Conservation (phyloP, 129 eudicot genomes). For the Lonicera japonica region DNA sequence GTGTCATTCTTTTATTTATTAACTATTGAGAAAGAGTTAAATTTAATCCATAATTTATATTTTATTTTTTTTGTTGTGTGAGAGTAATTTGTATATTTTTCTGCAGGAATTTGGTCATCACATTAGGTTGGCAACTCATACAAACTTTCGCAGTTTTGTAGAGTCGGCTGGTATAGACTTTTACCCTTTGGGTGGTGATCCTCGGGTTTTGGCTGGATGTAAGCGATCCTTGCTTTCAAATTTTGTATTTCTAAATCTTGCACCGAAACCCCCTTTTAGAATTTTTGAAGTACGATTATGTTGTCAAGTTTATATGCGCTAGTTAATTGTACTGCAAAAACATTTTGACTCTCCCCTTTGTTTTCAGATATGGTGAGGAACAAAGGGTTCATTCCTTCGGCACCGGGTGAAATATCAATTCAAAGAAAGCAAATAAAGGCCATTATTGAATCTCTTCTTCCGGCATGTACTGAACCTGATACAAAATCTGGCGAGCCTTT, state of each 20-base stretch:
- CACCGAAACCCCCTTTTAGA: no score
- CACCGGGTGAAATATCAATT: constrained; percentile 76
- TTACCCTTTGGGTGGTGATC: constrained; percentile 98
- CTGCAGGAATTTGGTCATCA: constrained; percentile 90
- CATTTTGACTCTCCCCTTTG: constrained; percentile 6
- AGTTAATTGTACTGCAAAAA: no score
- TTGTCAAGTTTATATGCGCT: neutral
- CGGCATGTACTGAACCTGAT: constrained; percentile 90
- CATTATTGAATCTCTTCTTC: constrained; percentile 86
- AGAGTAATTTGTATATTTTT: constrained; percentile 11
- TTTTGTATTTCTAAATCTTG: neutral
- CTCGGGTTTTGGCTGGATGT: constrained; percentile 95
- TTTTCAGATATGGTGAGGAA: constrained; percentile 84
- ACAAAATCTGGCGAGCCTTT: constrained; percentile 59
- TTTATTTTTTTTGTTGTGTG: no score
- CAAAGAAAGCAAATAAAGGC: constrained; percentile 87
- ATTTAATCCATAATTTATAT: neutral
- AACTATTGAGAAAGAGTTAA: neutral
- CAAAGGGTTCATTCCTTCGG: constrained; percentile 89
- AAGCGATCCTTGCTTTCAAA: constrained; percentile 32
- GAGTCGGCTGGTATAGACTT: constrained; percentile 92
- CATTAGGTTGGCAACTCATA: constrained; percentile 93
- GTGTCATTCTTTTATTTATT: no score
- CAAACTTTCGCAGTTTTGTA: constrained; percentile 69
- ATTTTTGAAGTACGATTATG: neutral